A percentile compares a stretch with the other conserved stretches of the same genome.
Evolutionary conservation across 495 filamentous ascomycete genomes (phyloP).

Genomic region (Neurospora africana): DNA sequence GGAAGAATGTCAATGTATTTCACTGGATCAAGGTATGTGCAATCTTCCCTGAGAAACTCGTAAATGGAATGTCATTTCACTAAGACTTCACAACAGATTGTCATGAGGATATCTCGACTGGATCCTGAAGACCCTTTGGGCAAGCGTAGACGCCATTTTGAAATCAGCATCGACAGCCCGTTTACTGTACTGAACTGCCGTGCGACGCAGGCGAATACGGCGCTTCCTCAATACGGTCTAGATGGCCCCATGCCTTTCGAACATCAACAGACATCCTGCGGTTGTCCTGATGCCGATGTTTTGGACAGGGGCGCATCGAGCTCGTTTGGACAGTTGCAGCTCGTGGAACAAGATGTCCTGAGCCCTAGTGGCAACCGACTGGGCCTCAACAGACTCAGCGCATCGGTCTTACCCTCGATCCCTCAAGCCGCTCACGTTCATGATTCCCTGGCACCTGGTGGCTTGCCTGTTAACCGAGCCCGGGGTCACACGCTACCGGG

Average conservation of each 20-base stretch:
- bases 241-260: slow-evolving; percentile 34
- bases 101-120: slow-evolving; percentile 85
- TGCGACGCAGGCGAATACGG: slow-evolving; percentile 83
- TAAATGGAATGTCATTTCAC: not conserved
- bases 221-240: slow-evolving; percentile 72
- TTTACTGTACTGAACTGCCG: slow-evolving; percentile 93
- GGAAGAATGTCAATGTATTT: slow-evolving; percentile 90
- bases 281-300: slow-evolving; percentile 61
- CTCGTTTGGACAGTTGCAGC: slow-evolving; percentile 14
- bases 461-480: slow-evolving; percentile 2
- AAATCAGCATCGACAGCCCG: slow-evolving; percentile 97
- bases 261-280: slow-evolving; percentile 52
- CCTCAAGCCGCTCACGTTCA: slow-evolving; percentile 25
- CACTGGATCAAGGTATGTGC: slow-evolving; percentile 93
- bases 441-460: not conserved
- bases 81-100: slow-evolving; percentile 54
- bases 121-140: slow-evolving; percentile 66
- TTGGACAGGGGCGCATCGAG: slow-evolving; percentile 28
- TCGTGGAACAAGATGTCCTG: slow-evolving; percentile 16
- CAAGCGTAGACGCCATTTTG: slow-evolving; percentile 84
- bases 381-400: slow-evolving; percentile 14
- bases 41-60: not conserved
- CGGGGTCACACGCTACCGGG: slow-evolving; percentile 3
- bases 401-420: slow-evolving; percentile 8
- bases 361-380: slow-evolving; percentile 6